A percentile compares a stretch with the other conserved stretches of the same genome.
phyloP scores from a whole-genome alignment of 2,329 filamentous ascomycete genomes.

The Mycosphaerella arachidis region DNA sequence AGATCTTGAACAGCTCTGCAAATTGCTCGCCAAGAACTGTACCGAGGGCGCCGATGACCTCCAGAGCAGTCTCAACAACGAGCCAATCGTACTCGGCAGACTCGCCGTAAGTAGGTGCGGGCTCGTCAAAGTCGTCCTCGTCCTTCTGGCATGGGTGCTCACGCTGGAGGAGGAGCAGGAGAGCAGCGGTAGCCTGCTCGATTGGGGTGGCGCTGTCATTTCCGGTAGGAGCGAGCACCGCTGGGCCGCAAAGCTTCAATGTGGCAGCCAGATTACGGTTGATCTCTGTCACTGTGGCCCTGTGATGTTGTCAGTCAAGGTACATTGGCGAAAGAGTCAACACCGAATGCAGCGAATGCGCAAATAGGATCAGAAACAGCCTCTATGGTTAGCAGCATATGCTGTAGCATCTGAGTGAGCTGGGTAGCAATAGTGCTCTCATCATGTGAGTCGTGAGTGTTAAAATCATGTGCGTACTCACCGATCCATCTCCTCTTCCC shows the following conservation, averaged over 20 bases:
- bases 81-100: constrained; percentile 97
- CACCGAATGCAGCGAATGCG: constrained; percentile 1
- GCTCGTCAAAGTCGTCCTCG: constrained; percentile 74
- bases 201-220: constrained; percentile 42
- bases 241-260: constrained; percentile 84
- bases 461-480: constrained; percentile 52
- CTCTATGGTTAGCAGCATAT: constrained; percentile 35
- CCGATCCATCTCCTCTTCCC: constrained; percentile 89
- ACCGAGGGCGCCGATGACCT: constrained; percentile 80
- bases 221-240: constrained; percentile 68
- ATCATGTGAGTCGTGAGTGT: constrained; percentile 58
- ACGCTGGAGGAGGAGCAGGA: constrained; percentile 78
- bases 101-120: constrained; percentile 62
- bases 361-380: constrained; percentile 46
- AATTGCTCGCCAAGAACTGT: constrained; percentile 77
- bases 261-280: constrained; percentile 89
- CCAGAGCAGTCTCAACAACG: constrained; percentile 87
- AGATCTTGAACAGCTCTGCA: constrained; percentile 87
- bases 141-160: constrained; percentile 92
- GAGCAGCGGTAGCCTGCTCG: constrained; percentile 64
- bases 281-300: constrained; percentile 85
- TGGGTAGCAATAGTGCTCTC: constrained; percentile 91
- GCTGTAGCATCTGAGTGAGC: constrained; percentile 91
- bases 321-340: constrained; percentile 39
- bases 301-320: constrained; percentile 41